A percentile compares a stretch with the other conserved stretches of the same genome.
Evolutionary conservation across 768 basidiomycete species (phyloP).

Genomic region (Termitomyces sp.): DNA sequence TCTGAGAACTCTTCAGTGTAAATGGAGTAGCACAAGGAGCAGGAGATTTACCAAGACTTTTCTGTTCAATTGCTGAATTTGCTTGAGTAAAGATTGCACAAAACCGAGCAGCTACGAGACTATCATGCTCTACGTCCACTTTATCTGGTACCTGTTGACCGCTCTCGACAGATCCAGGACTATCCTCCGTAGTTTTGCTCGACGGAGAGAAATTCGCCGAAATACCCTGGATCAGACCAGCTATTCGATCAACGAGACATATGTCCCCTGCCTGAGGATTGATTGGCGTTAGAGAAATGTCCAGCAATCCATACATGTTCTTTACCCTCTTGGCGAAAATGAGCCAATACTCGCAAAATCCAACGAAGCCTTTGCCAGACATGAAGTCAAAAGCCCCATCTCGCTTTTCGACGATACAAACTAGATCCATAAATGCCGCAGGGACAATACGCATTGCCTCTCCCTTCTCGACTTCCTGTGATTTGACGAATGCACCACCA

Average conservation of each 20-base stretch:
- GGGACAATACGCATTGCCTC: slow-evolving; percentile 33
- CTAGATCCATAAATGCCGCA: slow-evolving; percentile 35
- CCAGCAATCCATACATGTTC: not conserved
- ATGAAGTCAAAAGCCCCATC: slow-evolving; percentile 33
- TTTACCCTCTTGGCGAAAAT: slow-evolving; percentile 59
- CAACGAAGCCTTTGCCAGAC: slow-evolving; percentile 46
- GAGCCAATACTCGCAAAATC: slow-evolving; percentile 71
- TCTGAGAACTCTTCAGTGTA: slow-evolving; percentile 7
- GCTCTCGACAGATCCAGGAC: not conserved
- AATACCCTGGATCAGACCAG: slow-evolving; percentile 27
- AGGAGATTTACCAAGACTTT: slow-evolving; percentile 8
- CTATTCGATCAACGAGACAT: slow-evolving; percentile 40
- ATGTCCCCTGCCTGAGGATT: slow-evolving; percentile 40
- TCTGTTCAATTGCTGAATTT: slow-evolving; percentile 31
- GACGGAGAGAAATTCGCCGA: slow-evolving; percentile 14
- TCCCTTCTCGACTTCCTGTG: slow-evolving; percentile 21
- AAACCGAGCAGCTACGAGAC: slow-evolving; percentile 33
- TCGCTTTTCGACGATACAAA: slow-evolving; percentile 32
- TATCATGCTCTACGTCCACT: slow-evolving; percentile 9
- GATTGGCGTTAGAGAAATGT: not conserved
- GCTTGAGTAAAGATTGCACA: slow-evolving; percentile 40
- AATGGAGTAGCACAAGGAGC: not conserved
- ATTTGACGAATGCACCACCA: slow-evolving; percentile 37
- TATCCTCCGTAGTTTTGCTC: not conserved
- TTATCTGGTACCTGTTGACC: not conserved